Conservation (phyloP, 2,329 filamentous ascomycete species). For the Aspergillus brasiliensis region DNA sequence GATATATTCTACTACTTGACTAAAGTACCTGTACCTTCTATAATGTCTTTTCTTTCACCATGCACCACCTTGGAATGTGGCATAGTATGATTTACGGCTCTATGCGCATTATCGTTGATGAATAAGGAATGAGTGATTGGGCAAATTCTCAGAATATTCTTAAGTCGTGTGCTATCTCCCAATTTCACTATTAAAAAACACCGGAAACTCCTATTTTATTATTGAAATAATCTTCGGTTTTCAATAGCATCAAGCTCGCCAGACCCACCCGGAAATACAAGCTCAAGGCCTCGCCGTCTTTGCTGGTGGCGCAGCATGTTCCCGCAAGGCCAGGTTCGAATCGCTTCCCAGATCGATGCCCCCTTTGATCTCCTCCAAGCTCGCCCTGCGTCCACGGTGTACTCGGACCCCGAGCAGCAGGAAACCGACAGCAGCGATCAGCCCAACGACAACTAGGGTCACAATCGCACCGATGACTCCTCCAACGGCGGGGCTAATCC, state of each 20-base stretch:
- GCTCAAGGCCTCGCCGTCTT: neutral
- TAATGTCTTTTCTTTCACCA: too few species aligned
- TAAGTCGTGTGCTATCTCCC: too few species aligned
- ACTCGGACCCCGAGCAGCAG: slow-evolving; percentile 52
- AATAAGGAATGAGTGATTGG: too few species aligned
- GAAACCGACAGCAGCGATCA: slow-evolving; percentile 43
- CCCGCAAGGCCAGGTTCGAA: slow-evolving; percentile 50
- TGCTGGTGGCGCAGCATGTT: neutral
- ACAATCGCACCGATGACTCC: slow-evolving; percentile 61
- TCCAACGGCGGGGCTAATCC: slow-evolving; percentile 49
- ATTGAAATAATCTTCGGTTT: neutral
- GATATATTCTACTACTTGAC: too few species aligned
- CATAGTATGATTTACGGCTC: too few species aligned
- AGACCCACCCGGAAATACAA: neutral
- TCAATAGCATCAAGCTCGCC: neutral
- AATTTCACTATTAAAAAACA: too few species aligned
- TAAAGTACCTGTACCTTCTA: too few species aligned
- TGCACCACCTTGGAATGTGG: too few species aligned
- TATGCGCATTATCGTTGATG: too few species aligned
- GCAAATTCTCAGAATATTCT: too few species aligned
- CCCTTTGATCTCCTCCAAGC: slow-evolving; percentile 60
- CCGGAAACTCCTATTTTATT: too few species aligned
- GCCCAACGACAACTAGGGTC: slow-evolving; percentile 49
- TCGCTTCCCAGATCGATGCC: slow-evolving; percentile 57
- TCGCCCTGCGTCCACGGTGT: slow-evolving; percentile 43